Evolutionary conservation across 2,329 filamentous ascomycete species (phyloP).

Genomic region (Thielaviopsis ethacetica): DNA sequence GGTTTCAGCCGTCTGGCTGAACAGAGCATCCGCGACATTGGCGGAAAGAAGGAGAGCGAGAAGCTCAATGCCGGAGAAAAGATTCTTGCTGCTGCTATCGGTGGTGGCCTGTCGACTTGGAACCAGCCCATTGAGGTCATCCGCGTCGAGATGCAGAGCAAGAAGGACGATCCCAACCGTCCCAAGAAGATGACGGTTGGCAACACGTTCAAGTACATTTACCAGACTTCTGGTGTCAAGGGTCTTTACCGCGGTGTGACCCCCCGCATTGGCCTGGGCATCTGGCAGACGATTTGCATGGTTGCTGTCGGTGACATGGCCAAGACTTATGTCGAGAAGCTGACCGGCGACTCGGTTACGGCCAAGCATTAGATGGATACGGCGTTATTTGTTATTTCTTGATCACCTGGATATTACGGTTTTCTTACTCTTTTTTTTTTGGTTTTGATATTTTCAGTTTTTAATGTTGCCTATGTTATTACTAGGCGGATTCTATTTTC

Average conservation of each 20-base stretch:
- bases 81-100: slow-evolving; percentile 68
- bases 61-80: slow-evolving; percentile 73
- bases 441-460: background rate
- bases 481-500: too few species aligned
- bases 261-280: slow-evolving; percentile 81
- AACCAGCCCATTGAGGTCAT: slow-evolving; percentile 99
- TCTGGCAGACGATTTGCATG: slow-evolving; percentile 99
- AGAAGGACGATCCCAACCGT: slow-evolving; percentile 92
- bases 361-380: slow-evolving; percentile 42
- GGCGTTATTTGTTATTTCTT: slow-evolving; percentile 6
- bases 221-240: slow-evolving; percentile 70
- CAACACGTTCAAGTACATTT: slow-evolving; percentile 77
- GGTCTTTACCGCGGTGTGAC: slow-evolving; percentile 92
- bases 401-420: background rate
- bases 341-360: slow-evolving; percentile 47
- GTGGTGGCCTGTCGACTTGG: slow-evolving; percentile 92
- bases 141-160: slow-evolving; percentile 99
- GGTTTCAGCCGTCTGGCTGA: slow-evolving; percentile 86
- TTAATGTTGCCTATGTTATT: background rate
- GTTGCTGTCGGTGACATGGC: slow-evolving; percentile 95
- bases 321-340: slow-evolving; percentile 49
- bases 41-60: slow-evolving; percentile 62
- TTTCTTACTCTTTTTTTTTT: background rate
- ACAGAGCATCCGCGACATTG: slow-evolving; percentile 63
- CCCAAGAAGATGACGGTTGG: slow-evolving; percentile 98